Base-by-base conservation (phyloP, 768 basidiomycete genomes). In the Lyophyllum shimeji region DNA sequence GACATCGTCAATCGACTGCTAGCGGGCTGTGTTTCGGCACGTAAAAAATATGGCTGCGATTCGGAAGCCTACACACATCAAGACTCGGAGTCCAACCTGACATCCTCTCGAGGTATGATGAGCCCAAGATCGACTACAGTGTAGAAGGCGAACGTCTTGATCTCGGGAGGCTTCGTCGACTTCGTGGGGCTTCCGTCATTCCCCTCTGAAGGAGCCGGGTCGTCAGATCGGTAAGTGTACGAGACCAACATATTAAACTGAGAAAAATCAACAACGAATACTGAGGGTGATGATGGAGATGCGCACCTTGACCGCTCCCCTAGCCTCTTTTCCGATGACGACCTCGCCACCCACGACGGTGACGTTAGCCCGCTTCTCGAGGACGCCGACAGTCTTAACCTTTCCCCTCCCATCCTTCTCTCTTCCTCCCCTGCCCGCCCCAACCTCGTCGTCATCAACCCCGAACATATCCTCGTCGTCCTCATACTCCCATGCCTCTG, bases 401-500 rank as follows among this genome's bases (percentile, higher is more conserved):
- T 73, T 76, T 39, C 75, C 74, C 39, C 76, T 69, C 24, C 74
- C 81, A 62, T 81, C 82, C 65, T 75, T 72, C 63, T 81, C 76
- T 58, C 71, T 67, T 39, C 73, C 67, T 58, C 76, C 62, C 64
- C 76, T 58, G 34, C 67, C 58, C 29, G 69, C 31, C 64, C 74
- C 62, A 53, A 71, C 74, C 44, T 76, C 76, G 23, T 75, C 77
- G 9, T 81, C 89, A 25, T 88, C 89, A 47, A 90, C 92, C 34
- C 82, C 84, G 63, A 88, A 87, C 89, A 92, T 90, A 43, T 93
- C 94, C 55, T 96, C 94, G 56, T 95, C 95, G 52, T 97, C 96
- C 29, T 97, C 96, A 59, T 95, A 97, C 69, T 98, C 95, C 96
- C 96, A 98, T 31, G 93, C 93, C 68, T 98, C 97, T 17, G 93